Conservation (phyloP, 1,139 yeast genomes). For the Saccharomyces hybrid region DNA sequence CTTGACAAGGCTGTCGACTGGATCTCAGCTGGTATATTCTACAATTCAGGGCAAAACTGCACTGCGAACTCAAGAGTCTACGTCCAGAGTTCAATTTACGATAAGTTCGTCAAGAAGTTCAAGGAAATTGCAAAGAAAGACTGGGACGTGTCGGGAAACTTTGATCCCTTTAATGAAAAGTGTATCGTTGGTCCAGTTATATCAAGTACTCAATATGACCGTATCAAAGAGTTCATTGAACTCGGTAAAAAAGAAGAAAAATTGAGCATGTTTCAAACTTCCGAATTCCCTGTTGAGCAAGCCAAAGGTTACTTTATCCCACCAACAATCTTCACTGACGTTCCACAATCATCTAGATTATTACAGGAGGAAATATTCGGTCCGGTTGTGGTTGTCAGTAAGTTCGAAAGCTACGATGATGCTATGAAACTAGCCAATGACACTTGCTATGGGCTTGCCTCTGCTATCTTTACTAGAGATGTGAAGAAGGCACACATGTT, state of each 20-base stretch:
- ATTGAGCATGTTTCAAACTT: neutral
- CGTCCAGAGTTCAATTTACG: constrained; percentile 63
- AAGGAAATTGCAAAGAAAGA: constrained; percentile 40
- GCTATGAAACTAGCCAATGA: constrained; percentile 66
- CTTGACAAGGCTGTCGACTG: constrained; percentile 75
- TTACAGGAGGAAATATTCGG: constrained; percentile 79
- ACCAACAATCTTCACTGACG: constrained; percentile 64
- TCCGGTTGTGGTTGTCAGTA: constrained; percentile 76
- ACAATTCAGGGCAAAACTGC: constrained; percentile 86
- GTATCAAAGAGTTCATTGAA: constrained; percentile 49
- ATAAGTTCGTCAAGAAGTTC: constrained; percentile 46
- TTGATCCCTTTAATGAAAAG: constrained; percentile 42
- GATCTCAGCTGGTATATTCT: constrained; percentile 78
- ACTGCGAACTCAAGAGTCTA: constrained; percentile 82
- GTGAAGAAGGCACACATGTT: constrained; percentile 52
- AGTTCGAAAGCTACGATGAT: constrained; percentile 65
- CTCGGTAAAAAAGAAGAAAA: constrained; percentile 57
- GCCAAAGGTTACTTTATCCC: constrained; percentile 53
- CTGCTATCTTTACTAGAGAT: constrained; percentile 68
- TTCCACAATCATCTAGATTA: constrained; percentile 49
- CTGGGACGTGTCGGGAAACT: constrained; percentile 44
- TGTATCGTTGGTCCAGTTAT: constrained; percentile 77
- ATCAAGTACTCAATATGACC: constrained; percentile 53
- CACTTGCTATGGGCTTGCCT: constrained; percentile 70
- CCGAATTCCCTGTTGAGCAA: constrained; percentile 15